Percentiles rank a stretch among this genome's conserved stretches.
Conservation (phyloP, 257 asterid species). For the Henckelia pumila region DNA sequence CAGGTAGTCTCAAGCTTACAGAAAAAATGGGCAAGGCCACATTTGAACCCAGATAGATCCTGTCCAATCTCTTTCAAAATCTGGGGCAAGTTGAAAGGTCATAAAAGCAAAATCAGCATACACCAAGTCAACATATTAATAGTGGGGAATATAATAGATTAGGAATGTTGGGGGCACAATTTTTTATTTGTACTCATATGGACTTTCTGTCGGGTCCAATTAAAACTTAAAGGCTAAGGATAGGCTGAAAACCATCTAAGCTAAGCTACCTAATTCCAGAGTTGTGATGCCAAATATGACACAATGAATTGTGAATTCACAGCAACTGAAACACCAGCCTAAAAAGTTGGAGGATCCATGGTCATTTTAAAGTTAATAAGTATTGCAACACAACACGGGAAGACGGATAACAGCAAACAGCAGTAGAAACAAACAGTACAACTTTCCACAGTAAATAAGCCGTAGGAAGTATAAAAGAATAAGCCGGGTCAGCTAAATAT, state of each 20-base stretch:
- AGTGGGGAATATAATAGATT: conserved; percentile 4
- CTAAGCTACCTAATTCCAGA: background rate
- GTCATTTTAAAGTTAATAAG: background rate
- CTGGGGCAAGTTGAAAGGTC: conserved; percentile 38
- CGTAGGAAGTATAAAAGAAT: too few relatives aligned
- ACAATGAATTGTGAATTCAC: background rate
- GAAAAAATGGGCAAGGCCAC: conserved; percentile 93
- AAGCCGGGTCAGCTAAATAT: background rate
- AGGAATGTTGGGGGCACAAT: background rate
- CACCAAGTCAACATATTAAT: background rate
- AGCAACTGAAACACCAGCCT: background rate
- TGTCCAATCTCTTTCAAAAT: conserved; percentile 81
- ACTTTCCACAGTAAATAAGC: background rate
- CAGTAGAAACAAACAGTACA: background rate
- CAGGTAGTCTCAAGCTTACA: conserved; percentile 41
- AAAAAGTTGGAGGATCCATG: background rate
- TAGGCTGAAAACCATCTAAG: conserved; percentile 10
- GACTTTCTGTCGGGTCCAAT: background rate
- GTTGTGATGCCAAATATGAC: background rate
- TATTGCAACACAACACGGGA: background rate
- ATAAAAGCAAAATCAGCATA: conserved; percentile 25
- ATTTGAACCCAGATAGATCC: conserved; percentile 73
- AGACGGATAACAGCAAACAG: background rate
- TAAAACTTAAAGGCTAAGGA: conserved; percentile 1
- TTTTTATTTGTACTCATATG: background rate